Evolutionary conservation across 768 basidiomycete genomes (phyloP), one percentile per base, ranked within the genome.

Genomic region (Leccinum barrowsii): DNA sequence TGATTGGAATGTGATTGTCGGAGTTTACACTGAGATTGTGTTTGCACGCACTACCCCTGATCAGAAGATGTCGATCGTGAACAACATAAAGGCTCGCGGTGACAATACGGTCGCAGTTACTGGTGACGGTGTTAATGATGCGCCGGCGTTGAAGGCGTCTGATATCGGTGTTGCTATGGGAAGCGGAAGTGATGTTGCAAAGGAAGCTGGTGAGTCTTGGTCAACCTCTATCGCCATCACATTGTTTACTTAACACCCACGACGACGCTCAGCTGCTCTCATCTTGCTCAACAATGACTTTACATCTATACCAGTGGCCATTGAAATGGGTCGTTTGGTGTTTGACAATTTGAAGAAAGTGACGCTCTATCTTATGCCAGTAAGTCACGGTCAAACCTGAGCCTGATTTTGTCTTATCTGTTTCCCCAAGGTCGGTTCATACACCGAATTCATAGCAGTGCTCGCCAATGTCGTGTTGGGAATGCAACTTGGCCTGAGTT

Each of bases 331-430:
- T 52, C 80, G 84, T 37, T 69, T 82, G 42, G 79, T 83, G 1
- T 85, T 85, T 58, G 82, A 84, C 63, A 85, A 85, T 62, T 63
- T 85, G 55, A 78, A 81, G 77, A 79, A 83, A 75, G 70, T 80
- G 44, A 76, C 77, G 17, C 61, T 77, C n/a, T 77, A 79, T 57
- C 65, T 80, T 8, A 75, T 80, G 67, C 80, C 79, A 10, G 76
- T 77, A 58, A 50, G 72, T 62, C 11, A 17, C 13, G 52, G 10
- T 35, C 24, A 15, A 52, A 15, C 44, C 15, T n/a, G 8, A 24
- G 15, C 3, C 5, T 35, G 22, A 50, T 6, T 19, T 19, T 10
- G 15, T 30, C 56, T 59, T 12, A 59, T 2, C 5, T 57, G 10
- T 17, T 8, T 30, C 12, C 3, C 12, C 19, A 60, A 79, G 72